Evolutionary conservation across 2,329 filamentous ascomycete species (phyloP).

Genomic region (Xylariaceae sp.): DNA sequence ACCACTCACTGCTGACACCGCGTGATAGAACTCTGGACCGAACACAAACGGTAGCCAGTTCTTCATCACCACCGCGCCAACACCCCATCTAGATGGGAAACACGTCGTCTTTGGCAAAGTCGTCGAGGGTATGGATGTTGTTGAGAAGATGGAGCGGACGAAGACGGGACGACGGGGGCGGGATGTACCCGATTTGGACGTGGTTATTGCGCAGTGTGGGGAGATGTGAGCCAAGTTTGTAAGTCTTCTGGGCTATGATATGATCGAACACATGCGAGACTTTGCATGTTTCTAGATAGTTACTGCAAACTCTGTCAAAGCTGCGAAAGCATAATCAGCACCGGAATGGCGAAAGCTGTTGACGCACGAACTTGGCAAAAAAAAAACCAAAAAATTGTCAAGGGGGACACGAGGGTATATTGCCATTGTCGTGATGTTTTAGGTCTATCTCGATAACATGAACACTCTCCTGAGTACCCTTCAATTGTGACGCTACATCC

Average conservation of each 20-base stretch:
- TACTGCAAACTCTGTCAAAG: too few species aligned
- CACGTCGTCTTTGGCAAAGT: conserved; percentile 95
- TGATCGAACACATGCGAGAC: too few species aligned
- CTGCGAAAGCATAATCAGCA: too few species aligned
- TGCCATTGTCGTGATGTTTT: background rate
- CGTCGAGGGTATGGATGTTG: conserved; percentile 81
- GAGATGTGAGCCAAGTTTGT: conserved; percentile 63
- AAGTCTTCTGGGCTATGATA: background rate
- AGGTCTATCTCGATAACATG: background rate
- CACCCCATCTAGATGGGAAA: conserved; percentile 84
- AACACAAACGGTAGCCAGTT: conserved; percentile 95
- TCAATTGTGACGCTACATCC: background rate
- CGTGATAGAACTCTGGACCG: conserved; percentile 70
- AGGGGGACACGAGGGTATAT: conserved; percentile 5
- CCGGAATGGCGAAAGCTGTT: too few species aligned
- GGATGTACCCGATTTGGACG: conserved; percentile 80
- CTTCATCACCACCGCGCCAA: conserved; percentile 88
- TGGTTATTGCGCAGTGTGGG: conserved; percentile 79
- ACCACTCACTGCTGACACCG: background rate
- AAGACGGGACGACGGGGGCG: conserved; percentile 68
- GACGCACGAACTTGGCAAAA: too few species aligned
- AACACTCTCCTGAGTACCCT: background rate
- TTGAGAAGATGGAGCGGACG: conserved; percentile 86
- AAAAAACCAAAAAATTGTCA: too few species aligned
- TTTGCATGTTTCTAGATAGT: too few species aligned